A percentile compares a stretch with the other conserved stretches of the same genome.
Conservation (phyloP, 257 asterid species). For the Solanum etuberosum region DNA sequence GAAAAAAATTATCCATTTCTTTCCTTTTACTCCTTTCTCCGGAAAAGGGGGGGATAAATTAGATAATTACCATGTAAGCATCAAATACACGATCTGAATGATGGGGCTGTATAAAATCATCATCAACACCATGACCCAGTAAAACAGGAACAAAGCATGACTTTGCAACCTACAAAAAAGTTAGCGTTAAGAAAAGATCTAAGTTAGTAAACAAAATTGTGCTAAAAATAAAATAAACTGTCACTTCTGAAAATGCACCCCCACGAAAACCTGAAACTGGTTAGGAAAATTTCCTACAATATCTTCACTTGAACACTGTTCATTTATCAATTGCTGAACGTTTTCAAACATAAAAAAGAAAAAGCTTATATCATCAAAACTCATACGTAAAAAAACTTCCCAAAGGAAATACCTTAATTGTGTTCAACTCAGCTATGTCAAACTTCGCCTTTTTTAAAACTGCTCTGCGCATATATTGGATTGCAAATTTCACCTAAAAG, state of each 20-base stretch:
- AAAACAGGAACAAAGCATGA: constrained; percentile 80
- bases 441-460: constrained; percentile 78
- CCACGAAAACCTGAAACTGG: background rate
- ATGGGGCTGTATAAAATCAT: constrained; percentile 90
- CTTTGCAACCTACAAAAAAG: constrained; percentile 57
- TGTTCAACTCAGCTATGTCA: constrained; percentile 68
- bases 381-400: background rate
- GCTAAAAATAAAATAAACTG: background rate
- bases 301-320: background rate
- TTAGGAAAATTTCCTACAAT: background rate
- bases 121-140: constrained; percentile 82
- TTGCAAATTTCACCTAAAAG: constrained; percentile 75
- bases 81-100: constrained; percentile 79
- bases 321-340: background rate
- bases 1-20: background rate
- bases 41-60: background rate
- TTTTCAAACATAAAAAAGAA: background rate
- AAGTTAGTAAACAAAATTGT: background rate
- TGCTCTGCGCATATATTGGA: constrained; percentile 80
- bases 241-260: background rate
- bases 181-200: background rate
- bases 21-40: background rate
- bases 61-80: constrained; percentile 58
- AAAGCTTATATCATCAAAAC: background rate
- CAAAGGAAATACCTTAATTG: constrained; percentile 54